Percentiles rank a stretch among this genome's conserved stretches.
Conservation (phyloP, 495 filamentous ascomycete species). For the Aspergillus kassunensis region DNA sequence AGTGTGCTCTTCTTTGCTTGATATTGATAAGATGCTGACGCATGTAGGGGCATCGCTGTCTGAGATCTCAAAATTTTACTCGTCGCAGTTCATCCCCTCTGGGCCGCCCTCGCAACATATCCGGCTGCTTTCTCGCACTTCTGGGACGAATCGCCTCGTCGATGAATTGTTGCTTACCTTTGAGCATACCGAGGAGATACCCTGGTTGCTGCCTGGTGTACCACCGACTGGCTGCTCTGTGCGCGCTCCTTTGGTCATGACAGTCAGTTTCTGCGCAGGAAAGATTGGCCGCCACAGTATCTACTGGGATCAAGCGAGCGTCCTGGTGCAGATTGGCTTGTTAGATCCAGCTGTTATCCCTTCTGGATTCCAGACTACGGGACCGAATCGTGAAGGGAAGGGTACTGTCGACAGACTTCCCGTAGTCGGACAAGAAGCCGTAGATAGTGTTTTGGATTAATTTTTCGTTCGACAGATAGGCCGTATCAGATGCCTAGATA, state of each 20-base stretch:
- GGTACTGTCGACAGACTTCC: constrained; percentile 24
- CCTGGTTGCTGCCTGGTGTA: constrained; percentile 75
- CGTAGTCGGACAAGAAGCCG: constrained; percentile 19
- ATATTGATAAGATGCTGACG: no score
- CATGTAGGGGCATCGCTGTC: constrained; percentile 20
- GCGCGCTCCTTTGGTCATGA: constrained; percentile 63
- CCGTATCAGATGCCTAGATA: no score
- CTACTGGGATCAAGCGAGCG: constrained; percentile 81
- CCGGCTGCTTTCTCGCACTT: constrained; percentile 67
- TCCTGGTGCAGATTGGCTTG: constrained; percentile 71
- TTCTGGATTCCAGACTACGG: constrained; percentile 30
- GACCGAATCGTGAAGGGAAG: constrained; percentile 20
- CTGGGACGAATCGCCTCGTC: constrained; percentile 54
- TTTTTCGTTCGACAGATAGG: background rate
- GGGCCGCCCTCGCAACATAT: constrained; percentile 62
- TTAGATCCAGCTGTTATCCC: constrained; percentile 57
- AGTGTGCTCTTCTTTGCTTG: no score
- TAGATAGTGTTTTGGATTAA: constrained; percentile 4
- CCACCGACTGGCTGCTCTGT: constrained; percentile 64
- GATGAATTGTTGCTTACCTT: constrained; percentile 58
- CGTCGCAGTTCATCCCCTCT: constrained; percentile 62
- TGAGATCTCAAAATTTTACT: constrained; percentile 60
- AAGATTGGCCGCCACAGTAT: constrained; percentile 73
- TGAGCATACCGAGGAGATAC: constrained; percentile 64
- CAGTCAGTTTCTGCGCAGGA: constrained; percentile 69